A percentile compares a stretch with the other conserved stretches of the same genome.
These are phyloP conservation scores for Schizothecium vesticola DNA, from an alignment of 495 filamentous ascomycete species.

Conservation along the genomic window DNA sequence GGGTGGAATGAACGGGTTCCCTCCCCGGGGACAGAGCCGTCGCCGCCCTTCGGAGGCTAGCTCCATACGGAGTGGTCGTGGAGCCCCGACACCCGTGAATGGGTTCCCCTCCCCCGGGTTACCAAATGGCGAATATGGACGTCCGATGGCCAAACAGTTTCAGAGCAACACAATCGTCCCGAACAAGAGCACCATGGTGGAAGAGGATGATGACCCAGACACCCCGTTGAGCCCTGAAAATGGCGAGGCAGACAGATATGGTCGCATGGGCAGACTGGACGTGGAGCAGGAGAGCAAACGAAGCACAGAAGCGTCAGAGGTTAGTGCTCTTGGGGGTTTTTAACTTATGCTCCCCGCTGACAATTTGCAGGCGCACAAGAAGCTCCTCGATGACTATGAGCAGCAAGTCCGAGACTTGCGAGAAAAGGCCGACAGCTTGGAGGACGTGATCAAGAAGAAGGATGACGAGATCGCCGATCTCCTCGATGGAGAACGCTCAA, in stretches of 20 bases:
- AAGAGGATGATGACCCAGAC: conserved; percentile 76
- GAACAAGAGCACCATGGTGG: conserved; percentile 96
- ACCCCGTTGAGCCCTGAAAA: conserved; percentile 33
- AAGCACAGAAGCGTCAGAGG: conserved; percentile 51
- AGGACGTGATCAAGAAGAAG: conserved; percentile 50
- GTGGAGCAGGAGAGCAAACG: conserved; percentile 52
- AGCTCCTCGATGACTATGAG: conserved; percentile 69
- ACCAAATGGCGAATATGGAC: conserved; percentile 37
- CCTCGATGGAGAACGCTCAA: conserved; percentile 39
- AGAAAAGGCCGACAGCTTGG: conserved; percentile 67
- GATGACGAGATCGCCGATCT: conserved; percentile 43
- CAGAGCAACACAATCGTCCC: conserved; percentile 95
- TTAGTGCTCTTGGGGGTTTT: conserved; percentile 29
- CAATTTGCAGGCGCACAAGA: conserved; percentile 55
- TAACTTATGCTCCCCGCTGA: conserved; percentile 11
- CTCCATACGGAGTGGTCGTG: conserved; percentile 39
- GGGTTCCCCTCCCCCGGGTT: conserved; percentile 41
- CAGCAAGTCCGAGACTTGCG: conserved; percentile 67
- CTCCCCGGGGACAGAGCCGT: conserved; percentile 40
- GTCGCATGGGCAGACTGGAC: conserved; percentile 46
- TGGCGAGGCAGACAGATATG: conserved; percentile 62
- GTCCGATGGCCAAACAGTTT: conserved; percentile 79
- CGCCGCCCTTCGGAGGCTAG: conserved; percentile 52
- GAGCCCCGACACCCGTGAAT: conserved; percentile 25
- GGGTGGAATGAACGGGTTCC: conserved; percentile 39